Conservation (phyloP, 2,329 filamentous ascomycete species). For the Aspergillus quadrilineatus region DNA sequence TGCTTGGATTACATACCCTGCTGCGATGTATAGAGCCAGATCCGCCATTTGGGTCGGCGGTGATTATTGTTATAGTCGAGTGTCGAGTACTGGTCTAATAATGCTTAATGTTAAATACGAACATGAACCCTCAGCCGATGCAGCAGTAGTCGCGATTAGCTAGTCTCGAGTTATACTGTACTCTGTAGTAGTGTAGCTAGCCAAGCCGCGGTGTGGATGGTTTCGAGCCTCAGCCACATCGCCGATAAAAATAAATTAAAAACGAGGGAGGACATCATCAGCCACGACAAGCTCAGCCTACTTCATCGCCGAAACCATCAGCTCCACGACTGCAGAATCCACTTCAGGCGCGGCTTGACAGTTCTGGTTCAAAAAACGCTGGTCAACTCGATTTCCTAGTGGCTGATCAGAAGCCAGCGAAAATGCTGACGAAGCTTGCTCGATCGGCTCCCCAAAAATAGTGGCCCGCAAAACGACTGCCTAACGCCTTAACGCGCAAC, state of each 20-base stretch:
- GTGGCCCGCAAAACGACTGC: constrained; percentile 17
- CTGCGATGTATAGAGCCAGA: constrained; percentile 9
- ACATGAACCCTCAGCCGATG: neutral
- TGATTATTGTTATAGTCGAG: constrained; percentile 13
- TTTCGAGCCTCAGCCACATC: constrained; percentile 6
- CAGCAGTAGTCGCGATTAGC: too few species aligned
- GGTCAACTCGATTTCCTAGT: neutral
- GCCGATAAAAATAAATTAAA: constrained; percentile 7
- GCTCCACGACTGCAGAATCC: neutral
- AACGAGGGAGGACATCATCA: constrained; percentile 1
- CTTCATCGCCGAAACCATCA: neutral
- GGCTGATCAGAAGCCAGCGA: constrained; percentile 1
- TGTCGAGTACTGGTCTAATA: constrained; percentile 14
- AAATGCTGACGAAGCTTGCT: constrained; percentile 15
- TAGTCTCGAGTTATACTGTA: neutral
- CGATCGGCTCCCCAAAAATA: constrained; percentile 22
- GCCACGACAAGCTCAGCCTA: constrained; percentile 7
- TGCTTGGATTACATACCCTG: neutral
- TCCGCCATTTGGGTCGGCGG: constrained; percentile 6
- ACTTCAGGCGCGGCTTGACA: neutral
- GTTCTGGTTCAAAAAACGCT: neutral
- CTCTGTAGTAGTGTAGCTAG: neutral
- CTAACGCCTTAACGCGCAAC: constrained; percentile 12
- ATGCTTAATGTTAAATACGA: constrained; percentile 28
- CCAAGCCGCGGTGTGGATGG: neutral